Conservation (phyloP, 2,329 filamentous ascomycete genomes). For the Paecilomyces formosus region DNA sequence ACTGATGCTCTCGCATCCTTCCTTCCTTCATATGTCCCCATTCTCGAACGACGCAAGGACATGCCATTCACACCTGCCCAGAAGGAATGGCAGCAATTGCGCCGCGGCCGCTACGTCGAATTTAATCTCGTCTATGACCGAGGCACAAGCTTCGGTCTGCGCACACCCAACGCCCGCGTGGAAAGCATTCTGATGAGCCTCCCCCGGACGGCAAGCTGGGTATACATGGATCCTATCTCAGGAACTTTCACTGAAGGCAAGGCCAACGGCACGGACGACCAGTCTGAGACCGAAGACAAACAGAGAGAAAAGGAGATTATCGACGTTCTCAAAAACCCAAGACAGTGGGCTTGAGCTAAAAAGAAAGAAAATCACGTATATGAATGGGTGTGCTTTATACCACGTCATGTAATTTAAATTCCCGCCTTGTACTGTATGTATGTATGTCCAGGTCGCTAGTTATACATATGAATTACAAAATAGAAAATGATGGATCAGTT, state of each 20-base stretch:
- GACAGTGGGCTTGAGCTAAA: conserved; percentile 49
- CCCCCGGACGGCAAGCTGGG: conserved; percentile 86
- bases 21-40: conserved; percentile 82
- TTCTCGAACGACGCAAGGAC: conserved; percentile 79
- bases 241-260: conserved; percentile 32
- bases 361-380: background rate
- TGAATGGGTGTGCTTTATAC: background rate
- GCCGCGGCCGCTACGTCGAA: conserved; percentile 92
- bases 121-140: conserved; percentile 97
- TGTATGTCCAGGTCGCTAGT: background rate
- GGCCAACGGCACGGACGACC: conserved; percentile 41
- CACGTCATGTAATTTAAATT: background rate
- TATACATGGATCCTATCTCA: conserved; percentile 72
- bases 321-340: conserved; percentile 58
- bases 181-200: conserved; percentile 98
- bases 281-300: conserved; percentile 25
- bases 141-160: conserved; percentile 87
- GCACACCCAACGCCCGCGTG: conserved; percentile 81
- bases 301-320: conserved; percentile 66
- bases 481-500: too few relatives aligned
- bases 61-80: conserved; percentile 81
- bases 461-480: too few relatives aligned
- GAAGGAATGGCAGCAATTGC: conserved; percentile 94
- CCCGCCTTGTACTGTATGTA: background rate
- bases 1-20: conserved; percentile 81